phyloP scores from a whole-genome alignment of 805 yeast genomes.

The Citeromyces nyonsensis region DNA sequence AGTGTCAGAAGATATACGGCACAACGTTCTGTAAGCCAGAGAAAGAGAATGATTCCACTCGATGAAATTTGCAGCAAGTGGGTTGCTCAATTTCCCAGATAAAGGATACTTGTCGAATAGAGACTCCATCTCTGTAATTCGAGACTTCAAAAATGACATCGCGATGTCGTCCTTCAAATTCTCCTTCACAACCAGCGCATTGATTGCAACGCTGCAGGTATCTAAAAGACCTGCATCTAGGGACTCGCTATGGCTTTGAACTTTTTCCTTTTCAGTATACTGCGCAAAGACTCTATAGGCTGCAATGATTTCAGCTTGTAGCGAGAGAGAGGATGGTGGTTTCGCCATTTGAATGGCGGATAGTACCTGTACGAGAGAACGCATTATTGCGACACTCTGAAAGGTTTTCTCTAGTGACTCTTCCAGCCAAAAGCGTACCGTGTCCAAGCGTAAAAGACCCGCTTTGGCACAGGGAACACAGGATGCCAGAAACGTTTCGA shows the following conservation, averaged over 20 bases:
- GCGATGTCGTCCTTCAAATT: background rate
- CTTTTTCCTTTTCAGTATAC: slow-evolving; percentile 20
- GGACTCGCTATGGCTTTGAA: slow-evolving; percentile 17
- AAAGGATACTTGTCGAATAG: background rate
- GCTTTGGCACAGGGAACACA: too few species aligned
- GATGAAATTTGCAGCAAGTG: too few species aligned
- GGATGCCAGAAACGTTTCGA: too few species aligned
- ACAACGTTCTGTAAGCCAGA: slow-evolving; percentile 7
- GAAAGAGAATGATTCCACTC: too few species aligned
- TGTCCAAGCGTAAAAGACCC: too few species aligned
- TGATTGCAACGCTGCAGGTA: slow-evolving; percentile 7
- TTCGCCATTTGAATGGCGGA: slow-evolving; percentile 9
- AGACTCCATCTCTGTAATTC: background rate
- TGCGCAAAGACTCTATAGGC: slow-evolving; percentile 23
- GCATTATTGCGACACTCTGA: slow-evolving; percentile 23
- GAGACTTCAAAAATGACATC: background rate
- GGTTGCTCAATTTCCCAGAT: slow-evolving; percentile 8
- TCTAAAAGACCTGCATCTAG: slow-evolving; percentile 18
- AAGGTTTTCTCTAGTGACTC: slow-evolving; percentile 23
- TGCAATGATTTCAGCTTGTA: slow-evolving; percentile 10
- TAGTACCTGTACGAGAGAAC: too few species aligned
- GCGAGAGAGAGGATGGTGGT: slow-evolving; percentile 14
- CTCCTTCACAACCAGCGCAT: slow-evolving; percentile 2
- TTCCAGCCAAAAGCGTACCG: too few species aligned
- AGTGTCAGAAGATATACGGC: slow-evolving; percentile 5